Evolutionary conservation across 495 filamentous ascomycete genomes (phyloP).

Genomic region (Xanthoparmelia taractica): DNA sequence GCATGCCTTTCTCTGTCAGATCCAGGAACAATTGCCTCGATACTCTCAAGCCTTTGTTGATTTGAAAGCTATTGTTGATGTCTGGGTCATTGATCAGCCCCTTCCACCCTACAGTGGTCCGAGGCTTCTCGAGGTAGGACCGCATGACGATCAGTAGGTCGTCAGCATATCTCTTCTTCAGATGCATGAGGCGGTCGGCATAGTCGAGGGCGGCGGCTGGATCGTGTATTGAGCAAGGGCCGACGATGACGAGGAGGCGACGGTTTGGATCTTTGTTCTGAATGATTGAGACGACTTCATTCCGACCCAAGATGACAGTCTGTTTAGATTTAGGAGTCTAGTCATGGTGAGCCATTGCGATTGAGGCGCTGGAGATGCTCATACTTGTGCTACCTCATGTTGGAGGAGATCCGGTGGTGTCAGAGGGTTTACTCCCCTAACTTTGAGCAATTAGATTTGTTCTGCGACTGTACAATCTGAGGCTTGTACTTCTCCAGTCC

Average conservation of each 20-base stretch:
- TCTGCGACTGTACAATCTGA: not conserved
- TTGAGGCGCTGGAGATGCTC: not conserved
- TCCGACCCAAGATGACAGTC: constrained; percentile 74
- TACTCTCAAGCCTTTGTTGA: constrained; percentile 94
- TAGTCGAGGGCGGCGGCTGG: constrained; percentile 84
- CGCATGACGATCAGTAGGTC: constrained; percentile 95
- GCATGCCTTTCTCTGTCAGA: constrained; percentile 76
- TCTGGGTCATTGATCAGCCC: constrained; percentile 98
- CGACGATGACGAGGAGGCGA: constrained; percentile 87
- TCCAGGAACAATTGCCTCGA: constrained; percentile 85
- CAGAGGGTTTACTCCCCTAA: constrained; percentile 86
- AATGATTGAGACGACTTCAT: constrained; percentile 75
- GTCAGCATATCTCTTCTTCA: constrained; percentile 65
- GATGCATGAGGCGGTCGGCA: constrained; percentile 61
- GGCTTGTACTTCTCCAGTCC: constrained; percentile 74
- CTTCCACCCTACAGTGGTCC: constrained; percentile 99
- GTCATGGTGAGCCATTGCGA: constrained; percentile 3
- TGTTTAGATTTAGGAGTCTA: constrained; percentile 45
- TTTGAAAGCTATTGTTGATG: constrained; percentile 94
- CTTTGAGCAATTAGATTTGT: constrained; percentile 35
- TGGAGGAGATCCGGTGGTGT: constrained; percentile 92
- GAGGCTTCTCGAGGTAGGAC: constrained; percentile 96
- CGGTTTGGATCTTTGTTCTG: constrained; percentile 62
- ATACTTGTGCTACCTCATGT: constrained; percentile 60
- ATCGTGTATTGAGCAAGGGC: constrained; percentile 96